Evolutionary conservation across 371 early-diverging fungal genomes (phyloP), one percentile per base, ranked within the genome.

Genomic region (Smittium mucronatum): DNA sequence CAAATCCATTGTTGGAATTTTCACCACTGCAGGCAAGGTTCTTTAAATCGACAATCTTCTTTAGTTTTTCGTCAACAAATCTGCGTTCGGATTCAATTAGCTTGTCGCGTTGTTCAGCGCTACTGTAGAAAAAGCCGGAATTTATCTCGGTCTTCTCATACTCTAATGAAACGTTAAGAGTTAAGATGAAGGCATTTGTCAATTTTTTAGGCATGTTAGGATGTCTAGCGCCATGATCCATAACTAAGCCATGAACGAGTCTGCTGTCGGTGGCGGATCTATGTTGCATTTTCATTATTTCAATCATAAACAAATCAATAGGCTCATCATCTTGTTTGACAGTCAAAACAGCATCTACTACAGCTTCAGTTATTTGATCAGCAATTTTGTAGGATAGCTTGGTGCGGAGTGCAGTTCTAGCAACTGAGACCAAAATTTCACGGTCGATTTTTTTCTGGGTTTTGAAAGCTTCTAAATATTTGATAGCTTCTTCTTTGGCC

Each of bases 121-220:
- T 87, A 74, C 89, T 90, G 84, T 99, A 99, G 82, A 95, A 98
- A 87, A 99, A 99, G 67, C 96, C 92, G 72, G 99, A 96, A 88
- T 99, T 99, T 85, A 99, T 89, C 81, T 99, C 99, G 75, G 95
- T 95, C 87, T 99, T 99, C 80, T 99, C 99, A 81, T 99, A 99
- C 84, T 99, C 99, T 70, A 99, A 85, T 33, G 98, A 97, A 67
- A 99, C 97, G 78, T 99, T 99, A 67, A 98, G 84, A 21, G 96
- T 98, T 69, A 99, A 82, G 33, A 99, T 82, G 77, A 83, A 94
- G 47, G 93, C 94, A 79, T 99, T 88, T 74, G 87, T 86, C 69
- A 98, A 86, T 2, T 89, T 83, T 85, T 93, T 98, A 72, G 99
- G 99, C 99, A 99, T 99, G 74, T 96, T 96, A 34, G 98, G 98